phyloP scores from a whole-genome alignment of 768 basidiomycete species.

The Boletellus ananas region DNA sequence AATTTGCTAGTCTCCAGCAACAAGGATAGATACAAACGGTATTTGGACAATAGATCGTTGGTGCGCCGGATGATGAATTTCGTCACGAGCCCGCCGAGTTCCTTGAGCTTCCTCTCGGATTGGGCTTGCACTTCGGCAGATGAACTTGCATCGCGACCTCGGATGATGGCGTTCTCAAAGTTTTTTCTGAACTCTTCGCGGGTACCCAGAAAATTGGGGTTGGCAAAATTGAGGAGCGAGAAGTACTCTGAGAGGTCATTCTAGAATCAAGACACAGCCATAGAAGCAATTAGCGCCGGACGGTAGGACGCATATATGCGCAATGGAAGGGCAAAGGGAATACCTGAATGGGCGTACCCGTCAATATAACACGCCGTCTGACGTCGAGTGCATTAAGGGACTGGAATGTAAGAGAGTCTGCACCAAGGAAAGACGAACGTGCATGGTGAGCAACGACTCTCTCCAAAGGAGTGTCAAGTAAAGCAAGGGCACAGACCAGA shows the following conservation, averaged over 20 bases:
- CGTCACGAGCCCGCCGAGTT: slow-evolving; percentile 80
- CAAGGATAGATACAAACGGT: slow-evolving; percentile 52
- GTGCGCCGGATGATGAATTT: slow-evolving; percentile 95
- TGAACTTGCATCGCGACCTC: slow-evolving; percentile 86
- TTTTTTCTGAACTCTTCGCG: slow-evolving; percentile 93
- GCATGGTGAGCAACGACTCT: background rate
- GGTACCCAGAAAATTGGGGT: slow-evolving; percentile 84
- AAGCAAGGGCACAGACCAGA: slow-evolving; percentile 53
- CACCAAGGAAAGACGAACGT: background rate
- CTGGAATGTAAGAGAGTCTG: slow-evolving; percentile 86
- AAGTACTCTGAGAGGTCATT: slow-evolving; percentile 96
- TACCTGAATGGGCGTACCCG: slow-evolving; percentile 91
- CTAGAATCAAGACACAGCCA: slow-evolving; percentile 33
- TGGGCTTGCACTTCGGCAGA: slow-evolving; percentile 72
- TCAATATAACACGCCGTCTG: slow-evolving; percentile 86
- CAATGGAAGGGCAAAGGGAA: background rate
- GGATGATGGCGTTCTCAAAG: slow-evolving; percentile 87
- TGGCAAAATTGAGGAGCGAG: slow-evolving; percentile 88
- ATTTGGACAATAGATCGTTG: slow-evolving; percentile 93
- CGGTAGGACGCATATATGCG: slow-evolving; percentile 4
- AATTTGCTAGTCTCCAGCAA: background rate
- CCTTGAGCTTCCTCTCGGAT: slow-evolving; percentile 87
- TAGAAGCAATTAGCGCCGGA: background rate
- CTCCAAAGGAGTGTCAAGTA: background rate
- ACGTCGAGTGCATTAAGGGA: slow-evolving; percentile 81